phyloP scores from a whole-genome alignment of 208 protist species.

The Angomonas desouzai region DNA sequence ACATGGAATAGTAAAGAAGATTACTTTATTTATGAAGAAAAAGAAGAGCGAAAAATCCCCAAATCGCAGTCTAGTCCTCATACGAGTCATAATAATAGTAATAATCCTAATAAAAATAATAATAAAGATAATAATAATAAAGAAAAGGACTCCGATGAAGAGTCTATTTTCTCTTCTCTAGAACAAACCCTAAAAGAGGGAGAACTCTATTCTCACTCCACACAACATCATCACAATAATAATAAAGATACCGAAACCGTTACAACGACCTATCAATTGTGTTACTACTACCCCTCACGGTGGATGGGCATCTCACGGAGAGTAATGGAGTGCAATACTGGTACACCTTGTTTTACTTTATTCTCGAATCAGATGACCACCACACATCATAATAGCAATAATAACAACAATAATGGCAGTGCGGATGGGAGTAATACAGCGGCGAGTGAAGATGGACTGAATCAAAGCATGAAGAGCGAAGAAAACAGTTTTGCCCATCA shows the following conservation, averaged over 20 bases:
- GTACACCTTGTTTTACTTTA: conserved; percentile 7
- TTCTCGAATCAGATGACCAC: conserved; percentile 2
- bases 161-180: background rate
- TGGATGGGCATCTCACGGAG: conserved; percentile 9
- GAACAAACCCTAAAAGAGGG: background rate
- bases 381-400: conserved; percentile 7
- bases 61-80: too few species aligned
- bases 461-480: background rate
- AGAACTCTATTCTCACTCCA: background rate
- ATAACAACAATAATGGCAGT: conserved; percentile 10
- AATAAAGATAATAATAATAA: conserved; percentile 10
- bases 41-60: background rate
- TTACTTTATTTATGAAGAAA: conserved; percentile 3
- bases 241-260: background rate
- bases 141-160: background rate
- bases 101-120: conserved; percentile 3
- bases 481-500: background rate
- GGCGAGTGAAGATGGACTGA: background rate
- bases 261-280: conserved; percentile 5
- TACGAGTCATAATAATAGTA: background rate
- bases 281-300: conserved; percentile 8
- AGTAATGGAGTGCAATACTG: conserved; percentile 6
- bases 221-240: background rate
- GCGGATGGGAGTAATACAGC: background rate
- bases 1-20: conserved; percentile 5